These are phyloP conservation scores for Thymus mandschuricus DNA, from an alignment of 257 asterid species.

Conservation along the genomic window DNA sequence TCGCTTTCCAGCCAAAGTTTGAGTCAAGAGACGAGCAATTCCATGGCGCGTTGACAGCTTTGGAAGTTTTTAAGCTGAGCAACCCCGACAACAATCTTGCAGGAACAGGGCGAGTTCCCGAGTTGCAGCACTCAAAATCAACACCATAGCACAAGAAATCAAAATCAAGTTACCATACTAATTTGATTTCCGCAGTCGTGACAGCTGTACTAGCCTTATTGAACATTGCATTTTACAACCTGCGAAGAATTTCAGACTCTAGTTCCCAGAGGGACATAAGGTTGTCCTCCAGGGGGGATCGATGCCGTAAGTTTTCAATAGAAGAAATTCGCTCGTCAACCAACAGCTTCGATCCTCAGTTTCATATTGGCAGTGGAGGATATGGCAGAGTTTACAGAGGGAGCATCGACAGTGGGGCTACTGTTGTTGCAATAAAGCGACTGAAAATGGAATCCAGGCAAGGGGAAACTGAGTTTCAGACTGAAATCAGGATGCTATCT, in stretches of 20 bases:
- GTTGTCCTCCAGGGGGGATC: conserved; percentile 34
- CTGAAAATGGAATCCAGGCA: conserved; percentile 52
- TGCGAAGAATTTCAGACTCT: conserved; percentile 43
- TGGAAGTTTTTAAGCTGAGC: conserved; percentile 70
- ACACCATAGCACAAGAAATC: conserved; percentile 32
- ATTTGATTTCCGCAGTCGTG: conserved; percentile 36
- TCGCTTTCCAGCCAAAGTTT: conserved; percentile 46
- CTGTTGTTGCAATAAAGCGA: conserved; percentile 62
- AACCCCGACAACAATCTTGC: conserved; percentile 73
- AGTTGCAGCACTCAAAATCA: conserved; percentile 20
- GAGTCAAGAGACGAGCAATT: conserved; percentile 24
- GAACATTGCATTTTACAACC: conserved; percentile 47
- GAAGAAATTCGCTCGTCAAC: conserved; percentile 58
- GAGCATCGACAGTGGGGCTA: conserved; percentile 49
- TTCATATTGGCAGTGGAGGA: conserved; percentile 71
- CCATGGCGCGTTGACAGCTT: conserved; percentile 43
- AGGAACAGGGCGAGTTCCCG: conserved; percentile 28
- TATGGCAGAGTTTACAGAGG: conserved; percentile 75
- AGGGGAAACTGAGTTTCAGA: conserved; percentile 61
- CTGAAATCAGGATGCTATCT: conserved; percentile 69
- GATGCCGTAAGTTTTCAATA: conserved; percentile 62
- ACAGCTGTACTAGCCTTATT: conserved; percentile 45
- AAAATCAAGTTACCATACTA: conserved; percentile 26
- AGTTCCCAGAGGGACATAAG: conserved; percentile 36
- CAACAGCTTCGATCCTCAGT: conserved; percentile 46